Evolutionary conservation across 805 yeast species (phyloP), one percentile per base, ranked within the genome.

Genomic region (Hanseniaspora mollemarum): DNA sequence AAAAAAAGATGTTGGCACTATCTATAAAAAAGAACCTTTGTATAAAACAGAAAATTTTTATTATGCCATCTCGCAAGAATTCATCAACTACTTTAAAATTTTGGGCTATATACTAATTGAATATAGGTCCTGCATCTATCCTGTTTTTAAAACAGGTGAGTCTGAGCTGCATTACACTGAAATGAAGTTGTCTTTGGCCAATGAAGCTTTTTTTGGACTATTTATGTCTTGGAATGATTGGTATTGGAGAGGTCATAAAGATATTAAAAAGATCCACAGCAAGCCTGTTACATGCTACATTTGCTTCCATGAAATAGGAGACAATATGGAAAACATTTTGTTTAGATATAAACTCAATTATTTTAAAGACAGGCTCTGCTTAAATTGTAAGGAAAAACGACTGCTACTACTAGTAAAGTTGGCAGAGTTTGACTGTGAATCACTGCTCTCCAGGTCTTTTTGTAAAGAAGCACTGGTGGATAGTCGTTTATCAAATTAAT

Each of bases 181-280:
- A 2, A 10, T 46, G 2, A 26, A 29, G 22, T 16, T 38, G 8
- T 19, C 19, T 8, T 24, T 39, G n/a, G 18, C 21, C 7, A 25
- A 46, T 39, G 26, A 31, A 16, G 2, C 8, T 1, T 46, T 31
- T 31, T 13, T 16, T 15, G 24, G 32, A 10, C 16, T 22, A n/a
- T 22, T 46, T 22, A 7, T 21, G n/a, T 31, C 26, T 10, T 46
- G 51, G 51, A 46, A 31, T 18, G 8, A 15, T 7, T 46, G 43
- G 44, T 46, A 37, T 32, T 46, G 51, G 51, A 13, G n/a, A 7
- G 12, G n/a, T 3, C 16, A 36, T 3, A 16, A 24, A 13, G 38
- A 38, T 18, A 24, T 3, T 18, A 15, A n/a, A 15, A 5, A 21
- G 4, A 7, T 7, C 5, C 12, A 22, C 5, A 38, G 28, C n/a